Base-by-base conservation (phyloP, 164 flowering plant genomes). In the Pachysandra terminalis region DNA sequence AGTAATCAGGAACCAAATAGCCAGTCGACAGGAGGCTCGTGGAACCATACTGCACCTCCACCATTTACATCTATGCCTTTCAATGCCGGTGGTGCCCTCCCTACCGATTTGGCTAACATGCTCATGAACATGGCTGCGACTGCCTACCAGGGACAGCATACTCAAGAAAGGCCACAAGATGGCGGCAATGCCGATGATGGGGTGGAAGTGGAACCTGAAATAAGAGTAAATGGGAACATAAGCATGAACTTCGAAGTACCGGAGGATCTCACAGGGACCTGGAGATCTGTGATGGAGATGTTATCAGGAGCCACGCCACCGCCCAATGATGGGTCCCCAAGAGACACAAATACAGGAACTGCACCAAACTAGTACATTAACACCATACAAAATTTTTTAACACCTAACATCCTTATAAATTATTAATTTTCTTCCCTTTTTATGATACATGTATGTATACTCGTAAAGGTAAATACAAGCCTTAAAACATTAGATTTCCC, bases 251-350 rank as follows among this genome's bases (percentile, higher is more conserved):
- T 90, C n/a, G 83, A 81, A 48, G 73, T 82, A 72, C 86, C 95
- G 0, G 85, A 80, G 69, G 92, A 89, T 2, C 22, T 90, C 24
- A 61, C 81, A 26, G 88, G 90, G 24, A 81, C 91, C 26, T 67
- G 80, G 73, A 82, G 93, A 77, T 86, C 90, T 41, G 75, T 89
- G 71, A 84, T 90, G 93, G 85, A 74, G 48, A 89, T 87, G 92
- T 84, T 93, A 67, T 72, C 91, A 6, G 85, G 86, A 25, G 79
- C 83, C 13, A 51, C 81, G 35, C n/a, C n/a, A n/a, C n/a, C n/a
- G n/a, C 73, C 83, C 45, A 79, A 75, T 19, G 87, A 80, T 21
- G 66, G 81, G 53, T 48, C 84, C 21, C 82, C 76, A 56, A 84
- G 81, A 53, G 49, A 72, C 64, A 56, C 28, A 1, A 74, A 80